Evolutionary conservation across 768 basidiomycete species (phyloP), one percentile per base, ranked within the genome.

Genomic region (Lactarius pseudohatsudake): DNA sequence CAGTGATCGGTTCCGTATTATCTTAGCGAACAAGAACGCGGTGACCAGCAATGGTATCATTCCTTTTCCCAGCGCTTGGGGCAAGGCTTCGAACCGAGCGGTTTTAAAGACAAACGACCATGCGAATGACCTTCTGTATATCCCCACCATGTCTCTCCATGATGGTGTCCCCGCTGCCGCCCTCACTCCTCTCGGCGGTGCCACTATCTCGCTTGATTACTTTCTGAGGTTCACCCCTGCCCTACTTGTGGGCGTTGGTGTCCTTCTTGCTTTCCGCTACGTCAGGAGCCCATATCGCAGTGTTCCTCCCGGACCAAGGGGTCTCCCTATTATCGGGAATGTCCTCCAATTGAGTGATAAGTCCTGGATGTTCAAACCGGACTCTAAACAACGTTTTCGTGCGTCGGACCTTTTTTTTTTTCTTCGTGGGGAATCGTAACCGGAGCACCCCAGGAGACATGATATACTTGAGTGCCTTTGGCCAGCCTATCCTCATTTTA

Each of bases 401-500:
- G 10, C 30, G 65, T 53, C 16, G 11, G 7, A 5, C 16, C 30
- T 18, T 20, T 3, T 8, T 38, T 11, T 57, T 56, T 38, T 11
- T 57, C 45, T 5, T 4, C 9, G 5, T 3, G 2, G 15, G 5
- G 26, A 22, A 18, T 28, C 4, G 16, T 16, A 3, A 55, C 36
- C 40, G 28, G 34, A 38, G 45, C 20, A 43, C 34, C 18, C 9
- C 7, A 67, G 62, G 45, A 26, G 34, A 65, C 22, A 40, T 67
- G 13, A 64, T 67, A 53, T 64, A 41, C 15, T 11, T 67, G 40
- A 59, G 41, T 43, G 64, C 36, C 9, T 28, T 59, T 43, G 66
- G 66, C 30, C 41, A 57, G 18, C 62, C 55, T 8, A 34, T 76
- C 15, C 28, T 79, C 30, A 69, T 79, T 4, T 57, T 78, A 18